phyloP scores from a whole-genome alignment of 495 filamentous ascomycete species.

The Trichoderma parareesei region DNA sequence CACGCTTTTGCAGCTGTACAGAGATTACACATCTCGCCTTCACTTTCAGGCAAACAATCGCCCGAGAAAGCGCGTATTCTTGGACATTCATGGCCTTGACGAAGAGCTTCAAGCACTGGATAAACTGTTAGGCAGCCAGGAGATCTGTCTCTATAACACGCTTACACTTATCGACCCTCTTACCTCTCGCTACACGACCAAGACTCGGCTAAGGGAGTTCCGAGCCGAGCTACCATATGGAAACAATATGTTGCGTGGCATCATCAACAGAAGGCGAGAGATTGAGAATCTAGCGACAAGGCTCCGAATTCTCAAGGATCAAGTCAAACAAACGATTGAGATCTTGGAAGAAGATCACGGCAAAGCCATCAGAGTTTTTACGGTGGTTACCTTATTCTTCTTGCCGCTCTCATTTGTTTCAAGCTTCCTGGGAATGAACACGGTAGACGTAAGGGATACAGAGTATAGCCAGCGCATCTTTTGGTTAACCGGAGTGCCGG shows the following conservation, averaged over 20 bases:
- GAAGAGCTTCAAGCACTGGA: conserved; percentile 16
- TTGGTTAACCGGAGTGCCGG: conserved; percentile 30
- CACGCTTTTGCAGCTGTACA: conserved; percentile 8
- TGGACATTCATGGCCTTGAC: conserved; percentile 14
- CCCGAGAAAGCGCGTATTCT: conserved; percentile 14
- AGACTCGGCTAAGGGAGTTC: neutral
- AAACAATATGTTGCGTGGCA: neutral
- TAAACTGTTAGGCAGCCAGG: conserved; percentile 8
- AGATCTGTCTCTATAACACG: neutral
- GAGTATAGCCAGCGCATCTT: conserved; percentile 26
- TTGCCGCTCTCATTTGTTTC: conserved; percentile 16
- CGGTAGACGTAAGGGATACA: conserved; percentile 31
- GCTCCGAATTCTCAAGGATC: conserved; percentile 10
- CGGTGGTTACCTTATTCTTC: conserved; percentile 19
- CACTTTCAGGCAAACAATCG: conserved; percentile 12
- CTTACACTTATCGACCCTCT: conserved; percentile 8
- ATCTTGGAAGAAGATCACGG: conserved; percentile 11
- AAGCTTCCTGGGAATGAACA: conserved; percentile 32
- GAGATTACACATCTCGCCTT: conserved; percentile 10
- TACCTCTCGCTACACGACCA: neutral
- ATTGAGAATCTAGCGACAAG: conserved; percentile 9
- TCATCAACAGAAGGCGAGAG: neutral
- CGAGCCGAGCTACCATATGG: neutral
- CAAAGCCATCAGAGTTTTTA: conserved; percentile 29
- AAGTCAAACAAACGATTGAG: conserved; percentile 11